Conservation (phyloP, 2,329 filamentous ascomycete genomes). For the Xylaria sp. region DNA sequence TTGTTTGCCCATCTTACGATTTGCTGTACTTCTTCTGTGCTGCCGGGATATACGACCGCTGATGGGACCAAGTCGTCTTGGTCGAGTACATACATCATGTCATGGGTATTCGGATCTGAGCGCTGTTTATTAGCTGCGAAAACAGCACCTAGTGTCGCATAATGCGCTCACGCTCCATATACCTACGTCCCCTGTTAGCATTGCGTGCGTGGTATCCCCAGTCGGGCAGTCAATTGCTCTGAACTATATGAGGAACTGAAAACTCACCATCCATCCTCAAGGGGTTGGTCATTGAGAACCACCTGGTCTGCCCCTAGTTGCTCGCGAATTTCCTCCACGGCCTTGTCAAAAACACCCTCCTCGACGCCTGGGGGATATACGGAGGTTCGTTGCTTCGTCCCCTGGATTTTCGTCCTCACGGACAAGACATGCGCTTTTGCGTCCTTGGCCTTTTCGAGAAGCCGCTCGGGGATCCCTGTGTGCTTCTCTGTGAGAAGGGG, state of each 20-base stretch:
- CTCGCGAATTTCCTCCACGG: conserved; percentile 52
- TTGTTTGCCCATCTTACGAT: conserved; percentile 50
- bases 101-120: conserved; percentile 54
- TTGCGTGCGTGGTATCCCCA: neutral
- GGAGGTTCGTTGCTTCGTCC: conserved; percentile 47
- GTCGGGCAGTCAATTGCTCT: conserved; percentile 4
- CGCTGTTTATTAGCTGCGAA: conserved; percentile 19
- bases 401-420: conserved; percentile 49
- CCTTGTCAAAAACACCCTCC: conserved; percentile 47
- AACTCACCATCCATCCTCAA: conserved; percentile 55
- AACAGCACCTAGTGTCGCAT: neutral
- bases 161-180: conserved; percentile 47
- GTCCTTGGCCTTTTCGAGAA: conserved; percentile 52
- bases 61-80: conserved; percentile 60
- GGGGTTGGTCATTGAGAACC: conserved; percentile 55
- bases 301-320: conserved; percentile 54
- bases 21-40: conserved; percentile 49
- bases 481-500: conserved; percentile 53
- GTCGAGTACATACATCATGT: conserved; percentile 56
- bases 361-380: conserved; percentile 56
- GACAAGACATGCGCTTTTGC: conserved; percentile 52
- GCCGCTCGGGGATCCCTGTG: conserved; percentile 54
- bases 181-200: conserved; percentile 38
- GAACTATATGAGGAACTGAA: conserved; percentile 33
- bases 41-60: conserved; percentile 53